A percentile compares a stretch with the other conserved stretches of the same genome.
Conservation (phyloP, 2,329 filamentous ascomycete species). For the Venturia effusa region DNA sequence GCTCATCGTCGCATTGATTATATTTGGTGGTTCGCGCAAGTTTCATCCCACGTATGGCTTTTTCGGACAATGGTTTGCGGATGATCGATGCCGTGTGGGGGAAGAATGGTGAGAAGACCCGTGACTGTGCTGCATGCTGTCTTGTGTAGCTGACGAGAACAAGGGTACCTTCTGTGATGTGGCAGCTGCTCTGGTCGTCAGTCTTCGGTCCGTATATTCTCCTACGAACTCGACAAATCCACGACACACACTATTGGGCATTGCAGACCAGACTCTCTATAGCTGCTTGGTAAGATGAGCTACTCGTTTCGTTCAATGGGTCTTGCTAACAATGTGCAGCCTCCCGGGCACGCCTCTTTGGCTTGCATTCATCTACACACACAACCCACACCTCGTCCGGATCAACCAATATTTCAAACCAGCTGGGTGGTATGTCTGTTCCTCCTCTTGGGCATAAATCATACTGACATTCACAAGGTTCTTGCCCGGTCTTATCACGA, state of each 20-base stretch:
- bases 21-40: conserved; percentile 54
- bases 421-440: conserved; percentile 45
- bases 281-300: conserved; percentile 27
- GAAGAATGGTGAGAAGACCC: conserved; percentile 49
- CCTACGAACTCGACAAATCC: conserved; percentile 49
- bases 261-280: conserved; percentile 47
- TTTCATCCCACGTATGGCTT: conserved; percentile 50
- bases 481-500: conserved; percentile 48
- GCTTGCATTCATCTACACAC: conserved; percentile 46
- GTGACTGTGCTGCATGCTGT: neutral
- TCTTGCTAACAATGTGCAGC: conserved; percentile 23
- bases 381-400: conserved; percentile 38
- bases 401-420: conserved; percentile 48
- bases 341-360: conserved; percentile 57
- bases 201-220: conserved; percentile 50
- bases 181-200: conserved; percentile 56
- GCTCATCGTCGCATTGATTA: conserved; percentile 47
- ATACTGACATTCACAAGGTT: conserved; percentile 24
- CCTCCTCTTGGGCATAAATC: neutral
- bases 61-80: conserved; percentile 37
- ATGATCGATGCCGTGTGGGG: conserved; percentile 37
- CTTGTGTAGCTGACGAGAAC: neutral
- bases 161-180: conserved; percentile 53
- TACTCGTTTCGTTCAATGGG: no score
- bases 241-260: conserved; percentile 57